Conservation (phyloP, 2,329 filamentous ascomycete species). For the Diaporthe capsici region DNA sequence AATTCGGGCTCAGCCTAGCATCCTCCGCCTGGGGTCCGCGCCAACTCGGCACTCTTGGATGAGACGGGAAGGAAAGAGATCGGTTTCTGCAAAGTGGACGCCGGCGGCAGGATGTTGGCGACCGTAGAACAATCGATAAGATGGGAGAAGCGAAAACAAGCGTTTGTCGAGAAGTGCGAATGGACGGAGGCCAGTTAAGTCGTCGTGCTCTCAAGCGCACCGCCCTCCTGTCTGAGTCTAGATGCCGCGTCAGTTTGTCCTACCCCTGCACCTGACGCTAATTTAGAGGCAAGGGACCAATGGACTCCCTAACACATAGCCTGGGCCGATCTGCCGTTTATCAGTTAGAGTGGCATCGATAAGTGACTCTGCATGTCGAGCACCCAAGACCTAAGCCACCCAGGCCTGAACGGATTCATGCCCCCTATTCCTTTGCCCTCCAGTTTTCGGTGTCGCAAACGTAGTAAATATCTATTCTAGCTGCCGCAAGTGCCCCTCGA, state of each 20-base stretch:
- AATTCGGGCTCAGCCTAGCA: slow-evolving; percentile 20
- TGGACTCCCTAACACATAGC: slow-evolving; percentile 2
- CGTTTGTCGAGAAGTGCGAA: background rate
- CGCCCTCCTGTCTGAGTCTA: slow-evolving; percentile 22
- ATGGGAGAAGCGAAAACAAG: slow-evolving; percentile 9
- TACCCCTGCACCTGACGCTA: slow-evolving; percentile 11
- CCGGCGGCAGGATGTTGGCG: background rate
- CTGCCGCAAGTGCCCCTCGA: background rate
- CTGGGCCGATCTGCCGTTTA: slow-evolving; percentile 6
- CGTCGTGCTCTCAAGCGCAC: background rate
- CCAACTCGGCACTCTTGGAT: slow-evolving; percentile 18
- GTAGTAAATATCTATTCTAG: background rate
- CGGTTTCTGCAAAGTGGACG: background rate
- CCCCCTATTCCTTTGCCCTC: slow-evolving; percentile 18
- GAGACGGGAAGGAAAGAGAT: background rate
- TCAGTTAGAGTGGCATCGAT: slow-evolving; percentile 28
- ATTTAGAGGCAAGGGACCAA: slow-evolving; percentile 8
- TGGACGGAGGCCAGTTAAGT: slow-evolving; percentile 26
- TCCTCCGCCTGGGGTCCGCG: slow-evolving; percentile 9
- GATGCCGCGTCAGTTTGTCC: slow-evolving; percentile 36
- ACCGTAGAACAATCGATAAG: background rate
- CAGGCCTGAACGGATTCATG: slow-evolving; percentile 15
- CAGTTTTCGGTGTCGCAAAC: background rate
- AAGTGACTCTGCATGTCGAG: background rate
- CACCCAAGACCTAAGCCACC: slow-evolving; percentile 1